These are phyloP conservation scores for Leccinum incarnatum DNA, from an alignment of 768 basidiomycete genomes.

Conservation along the genomic window DNA sequence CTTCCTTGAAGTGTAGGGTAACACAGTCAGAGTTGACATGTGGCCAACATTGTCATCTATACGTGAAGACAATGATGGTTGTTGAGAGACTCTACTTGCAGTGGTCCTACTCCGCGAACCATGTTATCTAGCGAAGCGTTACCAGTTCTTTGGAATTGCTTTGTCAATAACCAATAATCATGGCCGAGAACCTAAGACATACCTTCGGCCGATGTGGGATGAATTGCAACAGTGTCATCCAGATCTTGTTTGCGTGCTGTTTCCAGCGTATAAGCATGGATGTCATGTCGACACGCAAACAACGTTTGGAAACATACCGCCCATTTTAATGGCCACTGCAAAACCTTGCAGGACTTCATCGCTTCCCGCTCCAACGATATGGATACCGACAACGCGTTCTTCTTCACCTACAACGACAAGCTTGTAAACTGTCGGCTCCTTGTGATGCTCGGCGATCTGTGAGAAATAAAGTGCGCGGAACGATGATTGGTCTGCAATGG, in stretches of 20 bases:
- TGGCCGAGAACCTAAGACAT: slow-evolving; percentile 20
- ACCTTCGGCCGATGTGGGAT: slow-evolving; percentile 87
- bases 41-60: background rate
- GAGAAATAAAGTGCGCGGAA: slow-evolving; percentile 91
- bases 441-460: slow-evolving; percentile 85
- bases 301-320: slow-evolving; percentile 39
- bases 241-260: slow-evolving; percentile 74
- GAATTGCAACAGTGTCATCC: slow-evolving; percentile 89
- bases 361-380: slow-evolving; percentile 87
- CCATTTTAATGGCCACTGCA: slow-evolving; percentile 97
- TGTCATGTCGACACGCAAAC: background rate
- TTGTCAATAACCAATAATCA: slow-evolving; percentile 15
- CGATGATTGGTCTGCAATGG: slow-evolving; percentile 64
- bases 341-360: slow-evolving; percentile 98
- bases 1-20: background rate
- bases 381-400: slow-evolving; percentile 94
- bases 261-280: slow-evolving; percentile 5
- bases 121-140: slow-evolving; percentile 43
- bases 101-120: background rate
- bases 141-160: slow-evolving; percentile 46
- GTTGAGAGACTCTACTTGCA: background rate
- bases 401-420: slow-evolving; percentile 83
- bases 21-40: background rate
- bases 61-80: background rate
- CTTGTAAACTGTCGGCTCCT: slow-evolving; percentile 95